These are phyloP conservation scores for Naganishia onofrii DNA, from an alignment of 768 basidiomycete species.

Conservation along the genomic window DNA sequence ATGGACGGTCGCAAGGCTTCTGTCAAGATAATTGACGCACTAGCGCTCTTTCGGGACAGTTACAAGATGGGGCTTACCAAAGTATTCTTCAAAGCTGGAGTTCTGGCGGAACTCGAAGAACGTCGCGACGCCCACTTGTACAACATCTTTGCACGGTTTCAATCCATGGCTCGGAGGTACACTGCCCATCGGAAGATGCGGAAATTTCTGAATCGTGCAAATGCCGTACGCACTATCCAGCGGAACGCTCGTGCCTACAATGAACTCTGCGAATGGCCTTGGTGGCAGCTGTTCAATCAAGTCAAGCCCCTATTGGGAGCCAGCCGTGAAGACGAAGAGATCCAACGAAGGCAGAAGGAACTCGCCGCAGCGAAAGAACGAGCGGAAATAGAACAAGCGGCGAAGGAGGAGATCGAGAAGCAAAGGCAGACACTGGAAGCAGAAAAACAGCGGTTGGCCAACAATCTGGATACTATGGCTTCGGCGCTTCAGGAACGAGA, in stretches of 20 bases:
- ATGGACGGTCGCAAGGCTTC: constrained; percentile 97
- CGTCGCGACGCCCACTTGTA: constrained; percentile 80
- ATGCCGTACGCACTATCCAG: constrained; percentile 88
- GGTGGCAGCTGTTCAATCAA: constrained; percentile 98
- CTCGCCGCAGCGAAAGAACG: constrained; percentile 73
- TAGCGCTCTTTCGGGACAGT: constrained; percentile 78
- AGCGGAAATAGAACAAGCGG: constrained; percentile 80
- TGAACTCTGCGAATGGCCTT: constrained; percentile 90
- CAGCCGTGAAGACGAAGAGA: constrained; percentile 85
- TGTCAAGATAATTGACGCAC: constrained; percentile 78
- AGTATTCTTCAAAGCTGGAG: constrained; percentile 98
- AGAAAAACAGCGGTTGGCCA: constrained; percentile 77
- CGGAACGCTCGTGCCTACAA: constrained; percentile 88
- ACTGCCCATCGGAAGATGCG: constrained; percentile 84
- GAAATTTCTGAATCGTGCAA: constrained; percentile 88
- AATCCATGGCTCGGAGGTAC: constrained; percentile 80
- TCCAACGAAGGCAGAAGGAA: constrained; percentile 73
- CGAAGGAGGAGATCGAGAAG: constrained; percentile 71
- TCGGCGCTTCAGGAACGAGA: constrained; percentile 79
- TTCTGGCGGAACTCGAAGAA: constrained; percentile 93
- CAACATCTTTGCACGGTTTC: constrained; percentile 82
- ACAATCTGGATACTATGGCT: constrained; percentile 78
- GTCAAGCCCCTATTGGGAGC: constrained; percentile 90
- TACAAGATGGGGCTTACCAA: constrained; percentile 95
- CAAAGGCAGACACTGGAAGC: constrained; percentile 77